These are phyloP conservation scores for Rugonectria rugulosa DNA, from an alignment of 2,329 filamentous ascomycete species.

Conservation along the genomic window DNA sequence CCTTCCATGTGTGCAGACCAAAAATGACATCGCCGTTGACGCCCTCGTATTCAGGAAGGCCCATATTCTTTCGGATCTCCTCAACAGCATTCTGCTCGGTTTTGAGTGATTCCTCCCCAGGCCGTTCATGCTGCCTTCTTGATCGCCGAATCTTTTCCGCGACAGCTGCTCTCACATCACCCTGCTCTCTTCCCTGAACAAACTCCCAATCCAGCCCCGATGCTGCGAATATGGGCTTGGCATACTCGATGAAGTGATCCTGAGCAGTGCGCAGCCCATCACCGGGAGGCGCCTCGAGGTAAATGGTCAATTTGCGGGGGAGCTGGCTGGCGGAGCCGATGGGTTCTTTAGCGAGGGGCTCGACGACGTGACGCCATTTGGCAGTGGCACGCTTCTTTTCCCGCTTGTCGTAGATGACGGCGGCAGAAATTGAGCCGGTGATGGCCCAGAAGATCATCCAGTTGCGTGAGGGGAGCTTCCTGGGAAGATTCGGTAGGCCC, in stretches of 20 bases:
- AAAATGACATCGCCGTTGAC: conserved; percentile 86
- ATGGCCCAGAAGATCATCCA: conserved; percentile 95
- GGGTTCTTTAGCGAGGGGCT: conserved; percentile 81
- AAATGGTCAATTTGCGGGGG: conserved; percentile 85
- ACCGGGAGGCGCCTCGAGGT: conserved; percentile 83
- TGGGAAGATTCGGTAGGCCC: conserved; percentile 83
- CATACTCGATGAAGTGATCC: conserved; percentile 94
- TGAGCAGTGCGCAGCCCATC: conserved; percentile 86
- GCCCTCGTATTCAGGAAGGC: conserved; percentile 75
- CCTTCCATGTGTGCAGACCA: conserved; percentile 94
- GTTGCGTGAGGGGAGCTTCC: conserved; percentile 90
- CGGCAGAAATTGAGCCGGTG: conserved; percentile 77
- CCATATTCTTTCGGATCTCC: conserved; percentile 69
- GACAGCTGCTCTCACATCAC: conserved; percentile 87
- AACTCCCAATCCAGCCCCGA: conserved; percentile 97
- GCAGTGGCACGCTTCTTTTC: conserved; percentile 86
- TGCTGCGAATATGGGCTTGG: conserved; percentile 90
- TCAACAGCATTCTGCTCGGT: conserved; percentile 65
- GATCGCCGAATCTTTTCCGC: conserved; percentile 85
- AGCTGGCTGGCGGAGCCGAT: conserved; percentile 73
- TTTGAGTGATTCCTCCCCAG: conserved; percentile 56
- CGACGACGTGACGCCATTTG: conserved; percentile 86
- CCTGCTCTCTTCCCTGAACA: conserved; percentile 88
- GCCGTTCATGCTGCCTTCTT: conserved; percentile 64
- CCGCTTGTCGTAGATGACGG: conserved; percentile 89